phyloP scores from a whole-genome alignment of 2,329 filamentous ascomycete genomes.

The Aschersonia sp. region DNA sequence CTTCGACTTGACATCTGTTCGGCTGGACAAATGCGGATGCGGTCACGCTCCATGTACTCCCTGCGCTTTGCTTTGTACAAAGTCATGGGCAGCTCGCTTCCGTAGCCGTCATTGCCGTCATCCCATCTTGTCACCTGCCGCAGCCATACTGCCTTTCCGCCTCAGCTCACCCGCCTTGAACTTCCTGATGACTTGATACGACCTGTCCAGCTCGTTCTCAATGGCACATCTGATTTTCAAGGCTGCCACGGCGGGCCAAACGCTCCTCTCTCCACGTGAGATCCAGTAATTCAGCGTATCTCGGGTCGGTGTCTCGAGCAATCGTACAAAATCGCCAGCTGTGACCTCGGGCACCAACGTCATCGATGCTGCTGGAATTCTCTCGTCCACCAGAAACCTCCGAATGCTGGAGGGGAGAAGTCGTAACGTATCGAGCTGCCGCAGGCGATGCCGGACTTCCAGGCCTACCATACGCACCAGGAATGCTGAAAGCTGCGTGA shows the following conservation, averaged over 20 bases:
- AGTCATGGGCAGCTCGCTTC: neutral
- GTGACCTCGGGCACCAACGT: constrained; percentile 72
- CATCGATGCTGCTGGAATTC: constrained; percentile 62
- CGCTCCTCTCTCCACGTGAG: constrained; percentile 65
- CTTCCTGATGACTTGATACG: constrained; percentile 66
- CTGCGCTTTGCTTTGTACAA: too few species aligned
- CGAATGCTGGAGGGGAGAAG: constrained; percentile 56
- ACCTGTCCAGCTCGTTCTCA: constrained; percentile 75
- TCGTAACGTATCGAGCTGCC: constrained; percentile 66
- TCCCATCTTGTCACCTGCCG: constrained; percentile 8
- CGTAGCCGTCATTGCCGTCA: neutral
- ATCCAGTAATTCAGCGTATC: constrained; percentile 77
- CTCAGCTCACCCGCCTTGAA: constrained; percentile 37
- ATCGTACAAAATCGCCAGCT: constrained; percentile 55
- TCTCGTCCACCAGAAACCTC: constrained; percentile 70
- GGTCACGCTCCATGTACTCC: too few species aligned
- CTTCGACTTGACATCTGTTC: too few species aligned
- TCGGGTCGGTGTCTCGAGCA: constrained; percentile 72
- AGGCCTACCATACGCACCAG: constrained; percentile 55
- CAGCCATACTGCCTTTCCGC: constrained; percentile 27
- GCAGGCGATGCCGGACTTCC: constrained; percentile 67
- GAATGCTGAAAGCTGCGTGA: constrained; percentile 41
- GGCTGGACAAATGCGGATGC: too few species aligned
- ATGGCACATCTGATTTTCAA: constrained; percentile 71
- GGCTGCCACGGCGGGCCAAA: constrained; percentile 81